These are phyloP conservation scores for Metschnikowia vanudenii DNA, from an alignment of 805 yeast species.

Conservation along the genomic window DNA sequence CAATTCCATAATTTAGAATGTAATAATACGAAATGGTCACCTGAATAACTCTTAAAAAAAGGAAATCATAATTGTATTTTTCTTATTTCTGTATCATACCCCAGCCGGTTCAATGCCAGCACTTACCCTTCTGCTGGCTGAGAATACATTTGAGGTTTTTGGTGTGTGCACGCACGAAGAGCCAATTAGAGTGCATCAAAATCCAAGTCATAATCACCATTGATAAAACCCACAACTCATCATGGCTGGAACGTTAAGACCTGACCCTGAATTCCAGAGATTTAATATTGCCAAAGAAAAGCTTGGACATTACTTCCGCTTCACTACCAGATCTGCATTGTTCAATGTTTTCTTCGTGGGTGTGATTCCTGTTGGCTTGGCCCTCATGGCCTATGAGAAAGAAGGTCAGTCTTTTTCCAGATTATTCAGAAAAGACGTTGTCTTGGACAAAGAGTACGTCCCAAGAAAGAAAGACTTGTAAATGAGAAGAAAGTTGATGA, in stretches of 20 bases:
- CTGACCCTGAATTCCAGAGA: constrained; percentile 41
- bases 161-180: constrained; percentile 17
- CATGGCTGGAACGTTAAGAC: constrained; percentile 46
- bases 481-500: not conserved
- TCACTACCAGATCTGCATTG: constrained; percentile 37
- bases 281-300: constrained; percentile 44
- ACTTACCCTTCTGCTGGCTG: not conserved
- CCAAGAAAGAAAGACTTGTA: constrained; percentile 47
- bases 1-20: not conserved
- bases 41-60: not conserved
- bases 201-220: constrained; percentile 1
- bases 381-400: constrained; percentile 34
- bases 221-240: constrained; percentile 1
- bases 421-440: constrained; percentile 35
- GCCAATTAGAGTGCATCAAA: constrained; percentile 21
- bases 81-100: not conserved
- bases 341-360: constrained; percentile 40
- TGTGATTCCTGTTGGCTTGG: constrained; percentile 36
- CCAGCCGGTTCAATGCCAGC: too few relatives aligned
- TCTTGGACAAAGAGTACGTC: constrained; percentile 38
- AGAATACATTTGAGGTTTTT: constrained; percentile 1
- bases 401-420: constrained; percentile 40
- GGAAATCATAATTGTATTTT: not conserved
- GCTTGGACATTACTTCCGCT: constrained; percentile 42
- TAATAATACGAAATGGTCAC: not conserved